Evolutionary conservation across 2,329 filamentous ascomycete species (phyloP).

Genomic region (Tolypocladium ovalisporum): DNA sequence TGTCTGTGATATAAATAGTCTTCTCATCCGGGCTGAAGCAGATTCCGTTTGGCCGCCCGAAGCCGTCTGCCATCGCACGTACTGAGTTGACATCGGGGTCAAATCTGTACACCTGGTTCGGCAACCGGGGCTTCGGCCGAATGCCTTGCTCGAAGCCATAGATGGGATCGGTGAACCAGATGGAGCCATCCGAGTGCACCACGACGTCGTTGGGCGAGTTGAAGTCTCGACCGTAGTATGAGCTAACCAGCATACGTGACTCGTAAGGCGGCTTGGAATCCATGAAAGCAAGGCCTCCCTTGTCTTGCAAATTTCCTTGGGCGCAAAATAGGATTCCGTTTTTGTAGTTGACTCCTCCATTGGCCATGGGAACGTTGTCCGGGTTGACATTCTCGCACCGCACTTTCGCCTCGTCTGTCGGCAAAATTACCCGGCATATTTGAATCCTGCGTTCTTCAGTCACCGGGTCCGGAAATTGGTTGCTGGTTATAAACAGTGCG

Average conservation of each 20-base stretch:
- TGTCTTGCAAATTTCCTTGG: slow-evolving; percentile 19
- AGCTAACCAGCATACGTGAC: slow-evolving; percentile 18
- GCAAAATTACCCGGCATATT: slow-evolving; percentile 16
- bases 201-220: slow-evolving; percentile 40
- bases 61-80: slow-evolving; percentile 34
- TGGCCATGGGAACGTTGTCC: slow-evolving; percentile 29
- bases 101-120: slow-evolving; percentile 37
- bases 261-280: slow-evolving; percentile 17
- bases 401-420: slow-evolving; percentile 3
- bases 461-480: slow-evolving; percentile 12
- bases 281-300: slow-evolving; percentile 22
- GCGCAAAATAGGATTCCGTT: slow-evolving; percentile 28
- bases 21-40: slow-evolving; percentile 33
- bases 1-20: slow-evolving; percentile 34
- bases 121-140: slow-evolving; percentile 29
- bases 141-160: slow-evolving; percentile 38
- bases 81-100: slow-evolving; percentile 24
- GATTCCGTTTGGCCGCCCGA: slow-evolving; percentile 34
- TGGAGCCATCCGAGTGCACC: slow-evolving; percentile 26
- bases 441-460: slow-evolving; percentile 15
- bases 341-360: slow-evolving; percentile 36
- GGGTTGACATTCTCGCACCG: slow-evolving; percentile 21
- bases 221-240: slow-evolving; percentile 32
- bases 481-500: slow-evolving; percentile 22
- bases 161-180: slow-evolving; percentile 40